Conservation (phyloP, 495 filamentous ascomycete genomes). For the Cercophora scortea region DNA sequence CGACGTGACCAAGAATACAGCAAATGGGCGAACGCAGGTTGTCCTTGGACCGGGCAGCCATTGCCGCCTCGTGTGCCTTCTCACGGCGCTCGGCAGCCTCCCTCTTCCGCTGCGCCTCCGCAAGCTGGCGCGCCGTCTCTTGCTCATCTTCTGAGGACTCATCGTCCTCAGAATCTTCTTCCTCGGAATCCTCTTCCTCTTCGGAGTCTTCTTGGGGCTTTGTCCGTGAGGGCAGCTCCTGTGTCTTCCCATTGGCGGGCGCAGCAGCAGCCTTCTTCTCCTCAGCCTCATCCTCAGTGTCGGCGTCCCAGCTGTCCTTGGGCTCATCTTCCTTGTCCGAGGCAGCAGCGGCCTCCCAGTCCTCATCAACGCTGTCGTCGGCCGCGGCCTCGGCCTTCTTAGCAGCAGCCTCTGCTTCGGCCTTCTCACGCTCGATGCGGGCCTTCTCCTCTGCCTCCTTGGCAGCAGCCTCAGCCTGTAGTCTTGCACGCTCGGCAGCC, state of each 20-base stretch:
- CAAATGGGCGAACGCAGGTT: slow-evolving; percentile 97
- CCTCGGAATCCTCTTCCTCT: slow-evolving; percentile 28
- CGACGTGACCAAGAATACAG: slow-evolving; percentile 99
- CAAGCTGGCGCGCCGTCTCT: slow-evolving; percentile 55
- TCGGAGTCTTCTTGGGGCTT: slow-evolving; percentile 16
- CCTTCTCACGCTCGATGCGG: slow-evolving; percentile 38
- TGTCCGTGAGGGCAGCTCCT: slow-evolving; percentile 26
- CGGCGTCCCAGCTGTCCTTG: slow-evolving; percentile 94
- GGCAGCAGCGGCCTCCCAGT: slow-evolving; percentile 84
- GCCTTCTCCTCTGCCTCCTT: slow-evolving; percentile 52
- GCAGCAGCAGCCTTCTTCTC: slow-evolving; percentile 21
- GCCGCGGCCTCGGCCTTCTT: slow-evolving; percentile 46
- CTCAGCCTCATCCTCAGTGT: slow-evolving; percentile 65
- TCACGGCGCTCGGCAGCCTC: slow-evolving; percentile 85
- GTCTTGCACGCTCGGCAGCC: slow-evolving; percentile 57
- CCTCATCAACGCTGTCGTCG: slow-evolving; percentile 59
- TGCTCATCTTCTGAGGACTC: slow-evolving; percentile 64
- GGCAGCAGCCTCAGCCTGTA: slow-evolving; percentile 57
- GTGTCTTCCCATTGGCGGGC: slow-evolving; percentile 16
- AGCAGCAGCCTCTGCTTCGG: slow-evolving; percentile 42
- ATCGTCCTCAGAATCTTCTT: slow-evolving; percentile 33
- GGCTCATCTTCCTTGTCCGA: slow-evolving; percentile 56
- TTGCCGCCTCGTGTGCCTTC: slow-evolving; percentile 81
- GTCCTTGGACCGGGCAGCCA: slow-evolving; percentile 87
- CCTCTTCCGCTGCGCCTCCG: slow-evolving; percentile 68